Evolutionary conservation across 331 rosid genomes (phyloP).

Genomic region (Telfairia occidentalis): DNA sequence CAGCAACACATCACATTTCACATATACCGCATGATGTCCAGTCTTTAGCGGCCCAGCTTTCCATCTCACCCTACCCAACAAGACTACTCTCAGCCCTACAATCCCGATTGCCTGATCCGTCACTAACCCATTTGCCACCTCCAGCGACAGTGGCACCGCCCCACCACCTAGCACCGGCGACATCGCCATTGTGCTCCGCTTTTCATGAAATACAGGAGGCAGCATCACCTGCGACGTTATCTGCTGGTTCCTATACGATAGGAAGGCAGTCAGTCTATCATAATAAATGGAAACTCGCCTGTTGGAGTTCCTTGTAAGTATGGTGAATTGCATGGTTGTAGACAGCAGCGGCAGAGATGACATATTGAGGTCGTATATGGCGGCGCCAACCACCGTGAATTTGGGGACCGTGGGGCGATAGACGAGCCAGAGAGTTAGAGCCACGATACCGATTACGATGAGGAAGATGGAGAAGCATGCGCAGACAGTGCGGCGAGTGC

Average conservation of each 20-base stretch:
- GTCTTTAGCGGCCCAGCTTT: conserved; percentile 46
- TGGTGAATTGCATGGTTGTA: conserved; percentile 62
- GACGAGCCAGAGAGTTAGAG: conserved; percentile 65
- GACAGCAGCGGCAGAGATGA: conserved; percentile 45
- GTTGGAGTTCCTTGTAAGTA: conserved; percentile 64
- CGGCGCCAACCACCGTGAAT: conserved; percentile 44
- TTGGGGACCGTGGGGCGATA: conserved; percentile 66
- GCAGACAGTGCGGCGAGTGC: conserved; percentile 33
- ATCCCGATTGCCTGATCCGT: conserved; percentile 51
- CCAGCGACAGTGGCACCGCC: conserved; percentile 47
- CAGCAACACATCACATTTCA: conserved; percentile 54
- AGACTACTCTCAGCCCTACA: conserved; percentile 39
- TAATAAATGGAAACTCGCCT: conserved; percentile 49
- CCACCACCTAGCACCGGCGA: conserved; percentile 68
- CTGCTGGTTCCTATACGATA: conserved; percentile 45
- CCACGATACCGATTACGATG: conserved; percentile 40
- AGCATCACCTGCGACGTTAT: conserved; percentile 55
- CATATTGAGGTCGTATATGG: conserved; percentile 54
- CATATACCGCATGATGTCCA: conserved; percentile 41
- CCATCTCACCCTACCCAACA: conserved; percentile 74
- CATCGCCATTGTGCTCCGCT: conserved; percentile 34
- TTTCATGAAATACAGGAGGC: conserved; percentile 39
- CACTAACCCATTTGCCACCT: conserved; percentile 31
- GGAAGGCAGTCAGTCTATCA: conserved; percentile 42
- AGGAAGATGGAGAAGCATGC: conserved; percentile 45